Base-by-base conservation (phyloP, 148 eudicot species). In the Vaccinium corymbosum region DNA sequence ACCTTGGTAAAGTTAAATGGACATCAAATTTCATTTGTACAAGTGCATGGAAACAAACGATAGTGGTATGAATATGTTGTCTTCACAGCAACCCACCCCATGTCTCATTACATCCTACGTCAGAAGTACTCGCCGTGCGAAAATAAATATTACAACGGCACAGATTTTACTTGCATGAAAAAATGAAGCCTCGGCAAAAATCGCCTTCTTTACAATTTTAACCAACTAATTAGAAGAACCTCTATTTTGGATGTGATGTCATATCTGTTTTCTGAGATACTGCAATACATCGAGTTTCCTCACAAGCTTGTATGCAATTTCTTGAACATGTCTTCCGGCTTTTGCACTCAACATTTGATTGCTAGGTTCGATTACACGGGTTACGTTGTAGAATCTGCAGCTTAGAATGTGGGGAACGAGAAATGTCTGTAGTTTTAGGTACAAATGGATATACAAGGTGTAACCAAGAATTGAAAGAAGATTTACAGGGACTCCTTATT, bases 151-250 rank as follows among this genome's bases (percentile, higher is more conserved):
- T 15, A 0, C 49, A 35, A 5, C 6, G 11, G 48, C 6, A 35
- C 1, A 71, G 1, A 1, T 29, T 15, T 14, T 15, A 71, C 72
- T 15, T 35, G 19, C 1, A 71, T 7, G 19, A 35, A 20, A 46
- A 46, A 9, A 9, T 12, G 13, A 74, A 42, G 8, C 14, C 19
- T 48, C 10, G 79, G 79, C 79, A 76, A 49, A 48, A 16, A 10
- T 38, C 3, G 55, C 79, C 79, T 2, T n/a, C 79, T 76, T 76
- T 48, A 76, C 55, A 76, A 76, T 20, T 48, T 48, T 27, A 76
- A 76, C 27, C 76, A 48, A 76, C 79, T 6, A 42, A 42, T 42
- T 42, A 76, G 20, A 76, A 19, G 27, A 76, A 76, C 48, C 29
- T 76, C 79, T 48, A 35, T 72, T 71, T 35, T 72, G 50, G 46